A percentile compares a stretch with the other conserved stretches of the same genome.
These are phyloP conservation scores for Flaveria brownii DNA, from an alignment of 129 eudicot species.

Conservation along the genomic window DNA sequence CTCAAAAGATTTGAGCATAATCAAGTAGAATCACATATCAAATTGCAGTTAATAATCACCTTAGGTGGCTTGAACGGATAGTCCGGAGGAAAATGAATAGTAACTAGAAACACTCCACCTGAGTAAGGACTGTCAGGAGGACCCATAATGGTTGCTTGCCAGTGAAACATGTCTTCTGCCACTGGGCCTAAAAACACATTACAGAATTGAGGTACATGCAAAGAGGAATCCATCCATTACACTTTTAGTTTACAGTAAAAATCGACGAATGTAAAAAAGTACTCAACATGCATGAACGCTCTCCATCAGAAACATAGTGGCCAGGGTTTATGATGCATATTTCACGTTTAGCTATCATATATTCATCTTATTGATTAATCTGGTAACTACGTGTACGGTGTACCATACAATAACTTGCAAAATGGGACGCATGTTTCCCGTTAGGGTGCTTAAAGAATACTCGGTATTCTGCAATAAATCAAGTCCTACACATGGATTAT, in stretches of 20 bases:
- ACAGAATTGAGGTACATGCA: constrained; percentile 4
- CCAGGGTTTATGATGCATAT: neutral
- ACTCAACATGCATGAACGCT: neutral
- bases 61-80: constrained; percentile 84
- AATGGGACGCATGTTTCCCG: neutral
- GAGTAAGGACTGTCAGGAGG: constrained; percentile 79
- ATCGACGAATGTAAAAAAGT: neutral
- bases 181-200: constrained; percentile 56
- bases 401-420: neutral
- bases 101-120: constrained; percentile 74
- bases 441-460: neutral
- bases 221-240: neutral
- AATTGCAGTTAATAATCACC: constrained; percentile 40
- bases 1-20: constrained; percentile 3
- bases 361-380: neutral
- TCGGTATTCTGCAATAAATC: neutral
- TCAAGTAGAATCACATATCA: neutral
- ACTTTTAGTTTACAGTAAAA: neutral
- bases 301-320: neutral
- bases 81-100: constrained; percentile 76
- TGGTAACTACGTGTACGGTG: neutral
- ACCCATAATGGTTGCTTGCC: constrained; percentile 88
- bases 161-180: constrained; percentile 83
- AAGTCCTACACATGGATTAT: neutral
- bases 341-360: neutral